phyloP scores from a whole-genome alignment of 2,329 filamentous ascomycete genomes.

The Botrytis aclada region DNA sequence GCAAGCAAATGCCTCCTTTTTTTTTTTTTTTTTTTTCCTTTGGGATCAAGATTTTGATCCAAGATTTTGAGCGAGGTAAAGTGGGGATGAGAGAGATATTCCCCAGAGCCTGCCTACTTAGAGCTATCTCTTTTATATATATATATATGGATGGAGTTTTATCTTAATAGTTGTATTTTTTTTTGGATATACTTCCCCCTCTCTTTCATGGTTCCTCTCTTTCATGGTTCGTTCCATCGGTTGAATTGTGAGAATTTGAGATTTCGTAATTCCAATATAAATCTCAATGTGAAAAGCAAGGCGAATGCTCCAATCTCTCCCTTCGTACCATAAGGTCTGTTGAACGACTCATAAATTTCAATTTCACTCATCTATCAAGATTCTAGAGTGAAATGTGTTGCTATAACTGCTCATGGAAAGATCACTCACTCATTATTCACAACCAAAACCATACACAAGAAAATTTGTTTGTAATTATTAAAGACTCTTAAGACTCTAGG shows the following conservation, averaged over 20 bases:
- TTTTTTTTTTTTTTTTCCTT: too few species aligned
- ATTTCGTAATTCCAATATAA: background rate
- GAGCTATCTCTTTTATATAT: background rate
- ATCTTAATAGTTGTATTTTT: background rate
- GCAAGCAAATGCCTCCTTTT: too few species aligned
- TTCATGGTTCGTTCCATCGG: background rate
- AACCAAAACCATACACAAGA: background rate
- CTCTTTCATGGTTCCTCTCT: background rate
- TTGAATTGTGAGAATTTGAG: background rate
- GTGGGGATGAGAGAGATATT: background rate
- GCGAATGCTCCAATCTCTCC: background rate
- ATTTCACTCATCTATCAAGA: background rate
- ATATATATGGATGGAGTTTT: background rate
- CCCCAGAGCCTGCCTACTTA: too few species aligned
- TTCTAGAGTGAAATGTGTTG: too few species aligned
- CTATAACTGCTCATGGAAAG: too few species aligned
- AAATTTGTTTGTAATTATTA: slow-evolving; percentile 15
- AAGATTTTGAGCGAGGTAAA: too few species aligned
- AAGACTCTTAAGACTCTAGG: slow-evolving; percentile 17
- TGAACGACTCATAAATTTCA: background rate
- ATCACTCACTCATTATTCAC: background rate
- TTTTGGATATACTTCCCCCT: background rate
- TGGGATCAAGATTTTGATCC: too few species aligned
- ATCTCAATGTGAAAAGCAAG: background rate
- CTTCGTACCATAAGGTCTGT: background rate